phyloP scores from a whole-genome alignment of 768 basidiomycete genomes.

The Rossbeevera mucosa region DNA sequence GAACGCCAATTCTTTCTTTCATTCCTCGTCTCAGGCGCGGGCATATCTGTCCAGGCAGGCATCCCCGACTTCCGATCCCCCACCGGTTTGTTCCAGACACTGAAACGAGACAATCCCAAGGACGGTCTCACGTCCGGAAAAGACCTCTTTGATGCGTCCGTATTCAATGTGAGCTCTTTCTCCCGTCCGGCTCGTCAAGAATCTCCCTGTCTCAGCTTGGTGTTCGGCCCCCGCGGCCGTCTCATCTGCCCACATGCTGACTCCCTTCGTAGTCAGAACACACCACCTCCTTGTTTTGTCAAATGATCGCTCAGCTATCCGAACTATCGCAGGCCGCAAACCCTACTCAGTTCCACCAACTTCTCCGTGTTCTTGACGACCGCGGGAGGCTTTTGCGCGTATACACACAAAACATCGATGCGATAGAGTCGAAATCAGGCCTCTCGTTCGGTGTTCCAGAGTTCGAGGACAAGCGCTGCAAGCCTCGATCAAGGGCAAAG shows the following conservation, averaged over 20 bases:
- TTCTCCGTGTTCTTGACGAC: constrained; percentile 71
- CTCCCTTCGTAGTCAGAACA: constrained; percentile 53
- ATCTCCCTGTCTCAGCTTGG: not conserved
- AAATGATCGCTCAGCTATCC: constrained; percentile 84
- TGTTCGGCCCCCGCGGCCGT: not conserved
- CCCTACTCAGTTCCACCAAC: constrained; percentile 77
- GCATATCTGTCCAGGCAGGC: constrained; percentile 81
- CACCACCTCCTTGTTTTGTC: constrained; percentile 74
- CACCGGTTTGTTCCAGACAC: constrained; percentile 71
- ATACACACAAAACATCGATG: constrained; percentile 94
- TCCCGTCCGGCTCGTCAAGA: not conserved
- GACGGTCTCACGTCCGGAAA: constrained; percentile 70
- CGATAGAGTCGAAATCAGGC: constrained; percentile 82
- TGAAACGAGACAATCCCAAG: constrained; percentile 75
- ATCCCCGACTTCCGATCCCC: constrained; percentile 88
- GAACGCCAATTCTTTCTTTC: not conserved
- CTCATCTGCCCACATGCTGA: constrained; percentile 17
- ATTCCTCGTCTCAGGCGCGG: constrained; percentile 55
- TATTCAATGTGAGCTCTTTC: constrained; percentile 63
- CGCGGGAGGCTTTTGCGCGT: constrained; percentile 75
- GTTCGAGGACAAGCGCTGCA: constrained; percentile 53
- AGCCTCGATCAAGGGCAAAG: constrained; percentile 47
- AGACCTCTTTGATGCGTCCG: constrained; percentile 87
- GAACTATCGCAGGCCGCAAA: constrained; percentile 63
- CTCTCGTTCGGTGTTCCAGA: constrained; percentile 82